A percentile compares a stretch with the other conserved stretches of the same genome.
Conservation (phyloP, 306 rosid genomes). For the Cucumis melo region DNA sequence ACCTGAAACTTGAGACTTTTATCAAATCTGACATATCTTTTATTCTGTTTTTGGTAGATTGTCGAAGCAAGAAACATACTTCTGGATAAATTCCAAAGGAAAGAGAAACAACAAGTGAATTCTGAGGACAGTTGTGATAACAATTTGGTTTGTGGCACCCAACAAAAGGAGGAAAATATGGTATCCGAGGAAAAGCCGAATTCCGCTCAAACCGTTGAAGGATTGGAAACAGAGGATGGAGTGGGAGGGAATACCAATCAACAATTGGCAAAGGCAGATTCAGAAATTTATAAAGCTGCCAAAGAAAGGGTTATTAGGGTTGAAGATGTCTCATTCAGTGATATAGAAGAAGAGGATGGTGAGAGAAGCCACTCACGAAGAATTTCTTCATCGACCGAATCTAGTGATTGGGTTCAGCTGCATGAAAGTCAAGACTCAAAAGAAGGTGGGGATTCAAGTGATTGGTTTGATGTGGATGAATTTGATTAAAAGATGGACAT, state of each 20-base stretch:
- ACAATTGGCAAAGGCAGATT: slow-evolving; percentile 32
- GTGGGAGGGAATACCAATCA: slow-evolving; percentile 30
- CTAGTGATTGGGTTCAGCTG: slow-evolving; percentile 77
- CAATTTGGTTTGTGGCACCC: slow-evolving; percentile 13
- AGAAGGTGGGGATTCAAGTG: slow-evolving; percentile 71
- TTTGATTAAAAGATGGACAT: slow-evolving; percentile 25
- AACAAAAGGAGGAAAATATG: slow-evolving; percentile 16
- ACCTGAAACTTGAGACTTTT: neutral
- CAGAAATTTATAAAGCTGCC: slow-evolving; percentile 24
- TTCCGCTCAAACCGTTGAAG: slow-evolving; percentile 19
- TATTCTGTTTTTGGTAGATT: slow-evolving; percentile 33
- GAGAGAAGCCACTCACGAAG: slow-evolving; percentile 24
- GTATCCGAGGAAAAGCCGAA: slow-evolving; percentile 13
- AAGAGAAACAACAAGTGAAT: slow-evolving; percentile 20
- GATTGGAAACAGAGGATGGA: slow-evolving; percentile 23
- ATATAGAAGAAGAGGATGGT: slow-evolving; percentile 63
- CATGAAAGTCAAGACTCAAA: slow-evolving; percentile 38
- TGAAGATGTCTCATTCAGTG: slow-evolving; percentile 73
- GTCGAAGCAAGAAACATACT: slow-evolving; percentile 53
- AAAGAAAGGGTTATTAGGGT: slow-evolving; percentile 26
- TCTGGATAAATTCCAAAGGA: slow-evolving; percentile 40
- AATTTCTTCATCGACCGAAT: slow-evolving; percentile 43
- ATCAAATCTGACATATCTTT: neutral
- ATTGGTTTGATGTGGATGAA: slow-evolving; percentile 71
- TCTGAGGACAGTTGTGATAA: slow-evolving; percentile 12